These are phyloP conservation scores for Eremochloa ophiuroides DNA, from an alignment of 176 grass and related monocot species.

Conservation along the genomic window DNA sequence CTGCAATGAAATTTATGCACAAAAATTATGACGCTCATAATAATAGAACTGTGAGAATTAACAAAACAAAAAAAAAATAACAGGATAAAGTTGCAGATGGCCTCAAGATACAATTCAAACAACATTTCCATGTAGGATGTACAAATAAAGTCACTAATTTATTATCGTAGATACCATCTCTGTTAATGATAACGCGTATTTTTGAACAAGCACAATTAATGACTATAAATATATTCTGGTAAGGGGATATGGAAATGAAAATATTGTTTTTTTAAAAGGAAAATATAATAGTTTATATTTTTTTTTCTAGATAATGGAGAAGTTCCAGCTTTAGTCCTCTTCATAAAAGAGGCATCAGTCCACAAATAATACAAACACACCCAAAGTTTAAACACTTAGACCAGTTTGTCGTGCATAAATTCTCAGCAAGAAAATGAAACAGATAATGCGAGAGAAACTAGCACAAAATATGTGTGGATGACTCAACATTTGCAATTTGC, in stretches of 20 bases:
- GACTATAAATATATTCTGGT: neutral
- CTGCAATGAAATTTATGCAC: conserved; percentile 32
- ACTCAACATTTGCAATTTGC: neutral
- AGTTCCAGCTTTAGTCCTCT: neutral
- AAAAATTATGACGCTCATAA: conserved; percentile 11
- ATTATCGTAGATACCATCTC: conserved; percentile 1
- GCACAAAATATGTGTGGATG: neutral
- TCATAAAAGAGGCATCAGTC: neutral
- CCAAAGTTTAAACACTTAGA: neutral
- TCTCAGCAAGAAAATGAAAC: neutral
- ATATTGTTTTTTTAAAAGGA: too few relatives aligned
- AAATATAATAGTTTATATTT: neutral
- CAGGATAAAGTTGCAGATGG: neutral
- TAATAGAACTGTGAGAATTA: neutral
- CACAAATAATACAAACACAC: neutral
- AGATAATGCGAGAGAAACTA: neutral
- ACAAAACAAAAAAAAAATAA: neutral
- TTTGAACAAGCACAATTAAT: neutral
- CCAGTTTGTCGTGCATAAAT: neutral
- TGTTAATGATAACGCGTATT: neutral
- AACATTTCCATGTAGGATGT: neutral
- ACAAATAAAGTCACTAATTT: neutral
- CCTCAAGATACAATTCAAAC: conserved; percentile 1
- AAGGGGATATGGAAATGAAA: neutral
- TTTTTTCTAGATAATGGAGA: neutral